Conservation (phyloP, 352 stramenopile genomes). For the Plasmopara halstedii region DNA sequence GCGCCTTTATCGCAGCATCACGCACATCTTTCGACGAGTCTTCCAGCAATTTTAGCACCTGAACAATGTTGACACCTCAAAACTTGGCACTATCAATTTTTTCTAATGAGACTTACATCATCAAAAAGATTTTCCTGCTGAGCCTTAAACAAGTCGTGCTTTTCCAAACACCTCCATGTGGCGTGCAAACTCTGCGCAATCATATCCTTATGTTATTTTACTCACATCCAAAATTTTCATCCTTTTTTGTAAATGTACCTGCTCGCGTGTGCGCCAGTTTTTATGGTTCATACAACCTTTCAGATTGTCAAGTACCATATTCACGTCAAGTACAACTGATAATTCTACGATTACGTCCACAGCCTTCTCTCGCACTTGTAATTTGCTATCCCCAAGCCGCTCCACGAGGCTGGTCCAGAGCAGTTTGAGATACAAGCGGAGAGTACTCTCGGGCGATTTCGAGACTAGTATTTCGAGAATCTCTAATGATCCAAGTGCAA, state of each 20-base stretch:
- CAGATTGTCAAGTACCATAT: conserved; percentile 46
- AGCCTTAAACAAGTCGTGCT: conserved; percentile 35
- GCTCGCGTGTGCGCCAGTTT: conserved; percentile 78
- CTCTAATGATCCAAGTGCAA: conserved; percentile 54
- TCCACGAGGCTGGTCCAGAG: conserved; percentile 67
- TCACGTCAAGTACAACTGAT: conserved; percentile 56
- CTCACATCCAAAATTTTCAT: neutral
- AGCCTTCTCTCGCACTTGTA: conserved; percentile 61
- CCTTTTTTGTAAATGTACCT: conserved; percentile 28
- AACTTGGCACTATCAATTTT: neutral
- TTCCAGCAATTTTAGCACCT: conserved; percentile 63
- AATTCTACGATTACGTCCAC: conserved; percentile 65
- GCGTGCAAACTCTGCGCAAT: conserved; percentile 44
- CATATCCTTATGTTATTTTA: neutral
- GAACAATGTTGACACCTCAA: conserved; percentile 1
- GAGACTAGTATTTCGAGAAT: conserved; percentile 49
- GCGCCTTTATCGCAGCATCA: conserved; percentile 47
- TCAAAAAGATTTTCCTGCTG: conserved; percentile 53
- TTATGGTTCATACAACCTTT: conserved; percentile 46
- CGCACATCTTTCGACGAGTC: conserved; percentile 83
- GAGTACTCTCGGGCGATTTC: conserved; percentile 31
- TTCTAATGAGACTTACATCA: conserved; percentile 25
- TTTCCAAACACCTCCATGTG: conserved; percentile 57
- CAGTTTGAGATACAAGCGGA: conserved; percentile 49
- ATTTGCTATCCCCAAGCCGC: conserved; percentile 72